Evolutionary conservation across 176 grass and related monocot genomes (phyloP), one percentile per base, ranked within the genome.

Genomic region (Carex myosuroides): DNA sequence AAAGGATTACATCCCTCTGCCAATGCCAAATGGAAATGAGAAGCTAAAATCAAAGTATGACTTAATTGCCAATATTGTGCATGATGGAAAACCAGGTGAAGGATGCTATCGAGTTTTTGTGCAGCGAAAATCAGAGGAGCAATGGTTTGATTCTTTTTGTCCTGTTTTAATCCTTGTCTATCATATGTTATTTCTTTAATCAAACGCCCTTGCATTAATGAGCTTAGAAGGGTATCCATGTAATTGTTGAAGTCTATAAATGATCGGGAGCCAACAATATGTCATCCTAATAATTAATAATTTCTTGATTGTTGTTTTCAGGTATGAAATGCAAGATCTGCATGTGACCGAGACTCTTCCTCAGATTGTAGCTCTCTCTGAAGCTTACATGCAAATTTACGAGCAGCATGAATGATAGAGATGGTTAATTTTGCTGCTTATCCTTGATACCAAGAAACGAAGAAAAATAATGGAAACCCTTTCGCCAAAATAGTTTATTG

Each of bases 261-360:
- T n/a, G 73, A 9, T 9, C 5, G 39, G 29, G 60, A 62, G 21
- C 60, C 60, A 24, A 62, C 20, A 44, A 6, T 71, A 71, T 71
- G 68, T 77, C 33, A 59, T 54, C 12, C 52, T 17, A 42, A 57
- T 83, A 2, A 63, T 50, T 50, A 50, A 75, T 83, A 1, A 70
- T 84, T 62, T 71, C 26, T 60, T 41, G 8, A 70, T 85, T 85
- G 8, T 85, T 83, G 59, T 33, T 13, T 54, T 55, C 73, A 98
- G 96, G 96, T 98, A 93, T 50, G 96, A 98, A 72, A 98, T 98
- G 96, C 96, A 98, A 84, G 96, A 98, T 70, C 89, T 98, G 29
- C 96, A 98, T 86, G 96, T 98, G 39, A 98, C 89, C 0, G 96
- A 98, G 86, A 98, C 96, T 81, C 96, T 95, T 81, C 96, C 93